Percentiles rank a stretch among this genome's conserved stretches.
Conservation (phyloP, 345 rosid species). For the Crucihimalaya himalaica region DNA sequence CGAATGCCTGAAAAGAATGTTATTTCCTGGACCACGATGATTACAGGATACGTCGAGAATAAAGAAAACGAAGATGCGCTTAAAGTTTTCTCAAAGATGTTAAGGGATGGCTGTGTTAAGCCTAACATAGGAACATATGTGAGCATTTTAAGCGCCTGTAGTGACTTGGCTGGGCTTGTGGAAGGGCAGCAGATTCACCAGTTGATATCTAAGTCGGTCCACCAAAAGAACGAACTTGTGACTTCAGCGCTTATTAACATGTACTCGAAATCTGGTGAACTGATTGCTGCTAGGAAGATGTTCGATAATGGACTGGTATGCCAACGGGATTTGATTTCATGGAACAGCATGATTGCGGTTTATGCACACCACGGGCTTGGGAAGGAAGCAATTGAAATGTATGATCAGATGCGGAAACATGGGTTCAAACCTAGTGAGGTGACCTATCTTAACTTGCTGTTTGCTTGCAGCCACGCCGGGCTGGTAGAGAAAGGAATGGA, state of each 20-base stretch:
- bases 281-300: conserved; percentile 53
- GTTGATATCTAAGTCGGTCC: conserved; percentile 55
- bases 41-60: conserved; percentile 55
- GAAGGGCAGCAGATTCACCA: conserved; percentile 81
- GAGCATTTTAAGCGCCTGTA: conserved; percentile 64
- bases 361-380: conserved; percentile 79
- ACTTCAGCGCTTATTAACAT: conserved; percentile 68
- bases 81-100: conserved; percentile 55
- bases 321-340: conserved; percentile 60
- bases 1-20: conserved; percentile 64
- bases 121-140: conserved; percentile 69
- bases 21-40: conserved; percentile 78
- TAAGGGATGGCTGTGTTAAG: conserved; percentile 46
- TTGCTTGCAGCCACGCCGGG: conserved; percentile 78
- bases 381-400: conserved; percentile 57
- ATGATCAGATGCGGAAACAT: conserved; percentile 54
- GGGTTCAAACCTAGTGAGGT: conserved; percentile 59
- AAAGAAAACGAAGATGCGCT: conserved; percentile 63
- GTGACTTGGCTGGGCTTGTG: conserved; percentile 62
- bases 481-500: conserved; percentile 61
- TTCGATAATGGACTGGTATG: conserved; percentile 48
- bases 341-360: conserved; percentile 76
- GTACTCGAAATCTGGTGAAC: conserved; percentile 75
- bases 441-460: conserved; percentile 67
- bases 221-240: conserved; percentile 50